phyloP scores from a whole-genome alignment of 2,329 filamentous ascomycete genomes.

The Purpureocillium takamizusanense region DNA sequence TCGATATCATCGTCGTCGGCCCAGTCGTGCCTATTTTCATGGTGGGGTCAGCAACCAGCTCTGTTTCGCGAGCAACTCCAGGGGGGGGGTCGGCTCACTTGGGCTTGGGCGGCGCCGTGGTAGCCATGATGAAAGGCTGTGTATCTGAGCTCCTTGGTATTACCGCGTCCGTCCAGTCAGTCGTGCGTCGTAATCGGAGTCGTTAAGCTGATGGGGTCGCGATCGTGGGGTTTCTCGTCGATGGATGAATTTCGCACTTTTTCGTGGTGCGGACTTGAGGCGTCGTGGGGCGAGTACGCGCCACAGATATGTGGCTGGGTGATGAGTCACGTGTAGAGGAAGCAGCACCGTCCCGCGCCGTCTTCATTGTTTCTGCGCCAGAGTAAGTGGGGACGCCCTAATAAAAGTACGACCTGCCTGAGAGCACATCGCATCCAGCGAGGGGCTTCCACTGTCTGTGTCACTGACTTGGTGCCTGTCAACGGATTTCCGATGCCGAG shows the following conservation, averaged over 20 bases:
- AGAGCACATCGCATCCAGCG: too few relatives aligned
- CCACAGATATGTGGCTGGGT: slow-evolving; percentile 14
- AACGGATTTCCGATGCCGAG: too few relatives aligned
- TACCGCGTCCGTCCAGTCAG: background rate
- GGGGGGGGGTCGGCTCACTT: slow-evolving; percentile 21
- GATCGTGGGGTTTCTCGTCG: slow-evolving; percentile 29
- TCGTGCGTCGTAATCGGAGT: background rate
- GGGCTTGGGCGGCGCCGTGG: slow-evolving; percentile 28
- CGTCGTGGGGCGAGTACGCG: slow-evolving; percentile 21
- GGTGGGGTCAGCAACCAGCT: slow-evolving; percentile 25
- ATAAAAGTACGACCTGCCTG: too few relatives aligned
- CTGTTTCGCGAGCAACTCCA: background rate
- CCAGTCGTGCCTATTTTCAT: slow-evolving; percentile 62
- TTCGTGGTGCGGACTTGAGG: slow-evolving; percentile 30
- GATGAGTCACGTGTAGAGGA: slow-evolving; percentile 16
- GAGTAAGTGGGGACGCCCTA: too few relatives aligned
- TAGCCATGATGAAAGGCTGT: slow-evolving; percentile 24
- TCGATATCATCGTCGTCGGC: slow-evolving; percentile 92
- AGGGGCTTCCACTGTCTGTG: too few relatives aligned
- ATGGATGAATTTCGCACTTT: slow-evolving; percentile 29
- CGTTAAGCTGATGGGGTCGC: slow-evolving; percentile 14
- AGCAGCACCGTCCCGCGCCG: too few relatives aligned
- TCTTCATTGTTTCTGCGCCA: too few relatives aligned
- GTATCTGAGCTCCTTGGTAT: background rate
- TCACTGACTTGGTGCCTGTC: too few relatives aligned